Base-by-base conservation (phyloP, 139 green algal genomes). In the Chlamydomonas urium region DNA sequence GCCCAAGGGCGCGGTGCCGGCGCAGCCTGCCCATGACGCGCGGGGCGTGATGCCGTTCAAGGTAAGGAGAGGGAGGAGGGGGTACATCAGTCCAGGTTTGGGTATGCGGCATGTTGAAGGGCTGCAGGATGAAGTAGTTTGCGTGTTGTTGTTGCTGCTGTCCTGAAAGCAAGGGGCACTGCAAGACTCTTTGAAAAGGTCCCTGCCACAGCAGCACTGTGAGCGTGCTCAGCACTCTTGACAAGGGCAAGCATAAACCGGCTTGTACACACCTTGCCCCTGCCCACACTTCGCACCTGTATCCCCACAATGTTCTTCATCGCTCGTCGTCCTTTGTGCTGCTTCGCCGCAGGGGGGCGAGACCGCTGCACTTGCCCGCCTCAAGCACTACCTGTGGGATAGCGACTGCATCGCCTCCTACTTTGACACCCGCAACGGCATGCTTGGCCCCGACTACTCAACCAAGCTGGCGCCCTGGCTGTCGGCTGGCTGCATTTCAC, bases 381-480 rank as follows among this genome's bases (percentile, higher is more conserved):
- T 99, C 3, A 81, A 93, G 68, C 87, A 98, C 81, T 99, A 99
- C 77, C 79, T 98, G 6, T 99, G 91, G 90, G 93, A 93, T 50
- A 86, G 71, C 2, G 81, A 95, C 69, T 68, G 84, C 0, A 34
- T 96, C 14, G 28, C 75, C n/a, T 56, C 31, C 38, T 93, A 91
- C 82, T 91, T 90, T 72, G 78, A 92, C 32, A 91, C 77, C 1
- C 79, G 92, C 37, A 97, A 98, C 72, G 95, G 94, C 75, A 97
- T 99, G 94, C 75, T 97, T 36, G 95, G 94, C 2, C 85, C 79
- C 0, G 91, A 98, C 80, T 97, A 97, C 83, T 91, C 77, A 31
- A 97, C 93, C 76, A 99, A 99, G 70, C 71, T 84, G 17, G 70
- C 71, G 3, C 89, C 95, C 19, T 97, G 91, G 91, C 81, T 99